Base-by-base conservation (phyloP, 148 eudicot species). In the Chenopodium formosanum region DNA sequence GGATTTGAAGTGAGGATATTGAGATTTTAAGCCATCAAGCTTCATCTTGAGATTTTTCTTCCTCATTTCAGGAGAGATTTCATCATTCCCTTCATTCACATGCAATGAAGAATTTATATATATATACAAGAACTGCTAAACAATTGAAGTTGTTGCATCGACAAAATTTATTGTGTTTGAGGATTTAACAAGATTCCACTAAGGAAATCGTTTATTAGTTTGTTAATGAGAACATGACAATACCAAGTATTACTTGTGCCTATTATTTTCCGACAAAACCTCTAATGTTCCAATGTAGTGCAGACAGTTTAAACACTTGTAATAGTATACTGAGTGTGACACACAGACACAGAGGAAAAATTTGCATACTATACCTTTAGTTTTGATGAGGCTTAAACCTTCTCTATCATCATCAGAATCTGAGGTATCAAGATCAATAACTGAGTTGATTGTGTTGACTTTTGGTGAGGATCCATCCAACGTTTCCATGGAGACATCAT, bases 1-100 rank as follows among this genome's bases (percentile, higher is more conserved):
- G 1, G 75, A 22, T 72, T 46, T 72, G 31, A 72, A 72, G 46
- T 72, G 56, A 72, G 75, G 75, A 72, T 72, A 10, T 22, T 48
- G 27, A 46, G 75, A 72, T 9, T 44, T 9, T 37, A 44, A 22
- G 20, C 23, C 19, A 22, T 46, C 56, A 44, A 72, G 56, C 31
- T 72, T 72, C 3, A 23, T 72, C 31, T 20, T 19, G 4, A 72
- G 23, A 16, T 46, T 37, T 37, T 37, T 37, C 53, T 22, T 72
- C n/a, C 48, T 72, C 50, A 6, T 34, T 4, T 34, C 25, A 70
- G 4, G 23, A 7, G 73, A 19, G 73, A 19, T 70, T 62, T 5
- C 25, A 70, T 17, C 50, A 40, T 22, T 2, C 50, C 53, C 75
- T 72, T 34, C 5, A 34, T 0, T 70, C 29, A n/a, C 56, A 40